phyloP scores from a whole-genome alignment of 2,329 filamentous ascomycete species.

The Verticillium albo-atrum region DNA sequence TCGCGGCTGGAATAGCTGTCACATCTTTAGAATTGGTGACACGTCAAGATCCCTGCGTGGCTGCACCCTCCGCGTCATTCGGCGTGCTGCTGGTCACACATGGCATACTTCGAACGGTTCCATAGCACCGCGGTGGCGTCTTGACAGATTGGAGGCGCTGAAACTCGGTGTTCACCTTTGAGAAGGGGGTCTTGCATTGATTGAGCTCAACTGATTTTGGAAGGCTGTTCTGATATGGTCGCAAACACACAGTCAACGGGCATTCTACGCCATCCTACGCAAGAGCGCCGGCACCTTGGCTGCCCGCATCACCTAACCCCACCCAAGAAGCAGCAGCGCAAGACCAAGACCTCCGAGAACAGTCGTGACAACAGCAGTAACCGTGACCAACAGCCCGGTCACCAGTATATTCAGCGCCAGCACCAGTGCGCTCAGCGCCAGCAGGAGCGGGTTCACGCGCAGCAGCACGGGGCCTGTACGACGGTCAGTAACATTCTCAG shows the following conservation, averaged over 20 bases:
- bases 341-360: neutral
- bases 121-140: neutral
- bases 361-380: neutral
- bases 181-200: neutral
- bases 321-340: neutral
- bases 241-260: neutral
- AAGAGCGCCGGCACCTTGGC: neutral
- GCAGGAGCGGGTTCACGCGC: neutral
- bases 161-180: neutral
- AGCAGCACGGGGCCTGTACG: neutral
- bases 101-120: neutral
- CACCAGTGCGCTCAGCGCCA: neutral
- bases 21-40: neutral
- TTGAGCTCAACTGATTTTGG: neutral
- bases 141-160: neutral
- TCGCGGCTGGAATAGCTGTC: too few species aligned
- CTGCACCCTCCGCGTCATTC: too few species aligned
- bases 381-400: neutral
- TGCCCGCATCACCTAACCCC: neutral
- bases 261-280: neutral
- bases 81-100: neutral
- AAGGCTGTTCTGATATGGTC: neutral
- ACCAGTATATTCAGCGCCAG: neutral
- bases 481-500: neutral
- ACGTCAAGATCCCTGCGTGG: neutral